These are phyloP conservation scores for Rheum nobile DNA, from an alignment of 148 eudicot genomes.

Conservation along the genomic window DNA sequence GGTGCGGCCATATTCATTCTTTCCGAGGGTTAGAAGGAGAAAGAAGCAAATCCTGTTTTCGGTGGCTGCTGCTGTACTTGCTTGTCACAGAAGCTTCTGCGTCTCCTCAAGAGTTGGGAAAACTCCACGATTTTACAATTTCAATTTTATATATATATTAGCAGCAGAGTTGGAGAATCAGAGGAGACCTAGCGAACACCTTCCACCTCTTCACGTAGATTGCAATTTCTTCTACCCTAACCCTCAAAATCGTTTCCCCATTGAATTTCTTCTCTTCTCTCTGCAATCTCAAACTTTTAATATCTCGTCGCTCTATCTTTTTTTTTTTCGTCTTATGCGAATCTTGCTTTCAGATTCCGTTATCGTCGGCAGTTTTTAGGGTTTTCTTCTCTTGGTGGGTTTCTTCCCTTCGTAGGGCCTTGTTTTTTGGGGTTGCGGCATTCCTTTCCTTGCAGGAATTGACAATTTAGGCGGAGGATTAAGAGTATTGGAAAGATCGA, in stretches of 20 bases:
- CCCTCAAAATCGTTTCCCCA: slow-evolving; percentile 1
- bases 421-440: not conserved
- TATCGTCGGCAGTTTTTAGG: not conserved
- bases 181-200: slow-evolving; percentile 4
- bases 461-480: not conserved
- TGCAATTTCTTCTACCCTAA: slow-evolving; percentile 6
- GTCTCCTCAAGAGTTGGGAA: not conserved
- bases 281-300: not conserved
- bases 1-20: not conserved
- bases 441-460: not conserved
- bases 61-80: not conserved
- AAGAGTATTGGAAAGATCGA: not conserved
- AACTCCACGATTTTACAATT: not conserved
- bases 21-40: not conserved
- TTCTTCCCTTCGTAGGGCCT: not conserved
- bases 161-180: not conserved
- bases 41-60: not conserved
- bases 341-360: not conserved
- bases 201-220: not conserved
- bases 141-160: not conserved
- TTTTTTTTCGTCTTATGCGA: not conserved
- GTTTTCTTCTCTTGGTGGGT: not conserved
- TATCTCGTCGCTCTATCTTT: not conserved
- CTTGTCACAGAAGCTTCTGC: slow-evolving; percentile 3
- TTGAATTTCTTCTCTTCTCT: not conserved